Evolutionary conservation across 73 alveolate genomes (phyloP).

Genomic region (Tetrahymena elliotti): DNA sequence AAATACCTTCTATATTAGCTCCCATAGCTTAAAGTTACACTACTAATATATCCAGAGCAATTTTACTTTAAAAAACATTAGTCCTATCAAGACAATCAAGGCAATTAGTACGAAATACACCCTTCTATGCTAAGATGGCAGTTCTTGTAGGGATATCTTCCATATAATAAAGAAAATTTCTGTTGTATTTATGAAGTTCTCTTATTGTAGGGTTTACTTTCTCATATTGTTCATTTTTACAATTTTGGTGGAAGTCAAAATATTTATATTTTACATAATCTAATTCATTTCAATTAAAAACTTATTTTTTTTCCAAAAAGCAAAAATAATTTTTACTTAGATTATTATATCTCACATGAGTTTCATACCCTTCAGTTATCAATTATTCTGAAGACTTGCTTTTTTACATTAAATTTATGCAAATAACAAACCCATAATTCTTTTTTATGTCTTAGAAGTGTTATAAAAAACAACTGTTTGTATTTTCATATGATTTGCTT

Average conservation of each 20-base stretch:
- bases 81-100: slow-evolving; percentile 96
- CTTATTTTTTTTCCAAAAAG: slow-evolving; percentile 81
- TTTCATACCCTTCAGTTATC: slow-evolving; percentile 55
- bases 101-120: slow-evolving; percentile 91
- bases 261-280: background rate
- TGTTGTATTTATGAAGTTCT: background rate
- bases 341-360: background rate
- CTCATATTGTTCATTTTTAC: slow-evolving; percentile 21
- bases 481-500: slow-evolving; percentile 47
- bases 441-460: slow-evolving; percentile 61
- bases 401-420: slow-evolving; percentile 84
- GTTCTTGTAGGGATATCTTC: background rate
- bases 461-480: slow-evolving; percentile 44
- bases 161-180: background rate
- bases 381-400: slow-evolving; percentile 73
- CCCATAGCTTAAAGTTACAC: slow-evolving; percentile 37
- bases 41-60: slow-evolving; percentile 41
- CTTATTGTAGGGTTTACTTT: slow-evolving; percentile 2
- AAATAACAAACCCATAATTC: slow-evolving; percentile 62
- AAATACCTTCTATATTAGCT: slow-evolving; percentile 65
- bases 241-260: slow-evolving; percentile 6
- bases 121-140: slow-evolving; percentile 58
- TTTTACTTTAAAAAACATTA: slow-evolving; percentile 73
- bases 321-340: slow-evolving; percentile 5
- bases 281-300: slow-evolving; percentile 91